Conservation (phyloP, 345 rosid species). For the Laguncularia racemosa region DNA sequence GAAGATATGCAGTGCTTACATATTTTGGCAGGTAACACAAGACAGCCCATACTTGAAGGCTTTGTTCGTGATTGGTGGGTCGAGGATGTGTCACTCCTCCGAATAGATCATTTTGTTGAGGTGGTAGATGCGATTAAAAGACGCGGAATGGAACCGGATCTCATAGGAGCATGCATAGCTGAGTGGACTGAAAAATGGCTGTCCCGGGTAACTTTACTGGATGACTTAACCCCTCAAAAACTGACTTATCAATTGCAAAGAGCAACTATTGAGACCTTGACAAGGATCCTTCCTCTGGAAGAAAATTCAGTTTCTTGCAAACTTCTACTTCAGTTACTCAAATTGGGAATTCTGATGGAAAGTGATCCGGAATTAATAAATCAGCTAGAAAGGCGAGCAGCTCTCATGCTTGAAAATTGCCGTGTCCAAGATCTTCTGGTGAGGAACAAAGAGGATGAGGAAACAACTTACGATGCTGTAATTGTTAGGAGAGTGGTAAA, state of each 20-base stretch:
- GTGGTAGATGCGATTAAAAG: constrained; percentile 36
- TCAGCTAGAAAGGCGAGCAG: constrained; percentile 26
- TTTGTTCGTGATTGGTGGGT: constrained; percentile 40
- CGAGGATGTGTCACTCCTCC: constrained; percentile 41
- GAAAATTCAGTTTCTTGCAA: constrained; percentile 42
- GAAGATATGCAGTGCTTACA: constrained; percentile 6
- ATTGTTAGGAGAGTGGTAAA: constrained; percentile 29
- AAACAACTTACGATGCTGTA: constrained; percentile 23
- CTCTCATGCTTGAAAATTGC: constrained; percentile 32
- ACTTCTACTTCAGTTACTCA: constrained; percentile 48
- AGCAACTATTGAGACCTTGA: constrained; percentile 33
- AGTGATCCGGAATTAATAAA: constrained; percentile 14
- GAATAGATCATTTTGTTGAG: constrained; percentile 50
- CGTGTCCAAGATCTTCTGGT: constrained; percentile 38
- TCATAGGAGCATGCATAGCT: constrained; percentile 41
- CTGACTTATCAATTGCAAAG: constrained; percentile 20
- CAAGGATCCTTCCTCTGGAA: constrained; percentile 34
- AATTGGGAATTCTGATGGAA: constrained; percentile 22
- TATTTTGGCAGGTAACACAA: constrained; percentile 2
- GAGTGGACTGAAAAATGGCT: constrained; percentile 45
- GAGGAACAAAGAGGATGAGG: constrained; percentile 20
- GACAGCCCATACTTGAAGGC: constrained; percentile 6
- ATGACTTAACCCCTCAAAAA: constrained; percentile 18
- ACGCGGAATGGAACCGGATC: constrained; percentile 26
- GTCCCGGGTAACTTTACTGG: constrained; percentile 19